Base-by-base conservation (phyloP, 345 rosid species). In the Erodium maritimum region DNA sequence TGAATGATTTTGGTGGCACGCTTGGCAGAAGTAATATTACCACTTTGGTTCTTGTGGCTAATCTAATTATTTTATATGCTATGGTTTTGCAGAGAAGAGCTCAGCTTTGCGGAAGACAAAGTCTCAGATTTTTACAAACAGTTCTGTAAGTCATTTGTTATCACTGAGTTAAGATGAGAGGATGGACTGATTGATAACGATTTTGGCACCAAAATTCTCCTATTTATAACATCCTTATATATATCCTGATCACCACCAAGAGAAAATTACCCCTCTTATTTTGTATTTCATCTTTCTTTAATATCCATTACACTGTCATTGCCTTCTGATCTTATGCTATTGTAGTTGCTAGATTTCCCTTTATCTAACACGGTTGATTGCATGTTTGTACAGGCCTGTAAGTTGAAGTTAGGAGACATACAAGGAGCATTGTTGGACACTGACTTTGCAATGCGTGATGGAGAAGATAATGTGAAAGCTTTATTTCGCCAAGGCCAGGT, bases 391-490 rank as follows among this genome's bases (percentile, higher is more conserved):
- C 50, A 58, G 61, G 61, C 61, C 48, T 33, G 61, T 37, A 58
- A 58, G 17, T 21, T 58, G 22, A 58, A 58, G 48, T 14, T n/a
- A 29, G 61, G 50, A 25, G 61, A 58, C 50, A 25, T 33, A 18
- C 33, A 58, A 34, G 61, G 61, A 16, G 61, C 61, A 34, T 58
- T 58, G 61, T 18, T 58, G 50, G 61, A 58, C 34, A 19, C 46
- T 24, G 50, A 37, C 56, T 20, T 54, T 37, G 46, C 46, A 37
- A 5, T 37, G 46, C 46, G 46, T 37, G 46, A 37, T 37, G 46
- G 14, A 37, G 46, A 37, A 37, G 46, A 37, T 37, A 37, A 37
- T 12, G 46, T 37, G 46, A 37, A 37, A 37, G 46, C 46, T 37
- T 37, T 37, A 12, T 37, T 37, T 37, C 46, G 46, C 46, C 46